Evolutionary conservation across 371 early-diverging fungal species (phyloP).

Genomic region (Mortierella sp.): DNA sequence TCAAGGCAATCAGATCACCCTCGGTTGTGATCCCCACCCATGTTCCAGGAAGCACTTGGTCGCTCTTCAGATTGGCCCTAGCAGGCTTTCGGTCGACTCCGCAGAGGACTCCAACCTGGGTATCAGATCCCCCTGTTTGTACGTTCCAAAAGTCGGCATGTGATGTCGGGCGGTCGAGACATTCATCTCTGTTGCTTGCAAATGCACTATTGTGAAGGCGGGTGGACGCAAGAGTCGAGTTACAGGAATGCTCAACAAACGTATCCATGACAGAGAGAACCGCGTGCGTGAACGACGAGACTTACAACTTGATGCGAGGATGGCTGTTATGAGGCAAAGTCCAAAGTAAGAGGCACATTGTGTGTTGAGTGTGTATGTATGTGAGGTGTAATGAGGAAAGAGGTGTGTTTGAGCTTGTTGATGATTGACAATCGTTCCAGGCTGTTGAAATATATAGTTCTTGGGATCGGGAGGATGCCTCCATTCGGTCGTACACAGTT

Average conservation of each 20-base stretch:
- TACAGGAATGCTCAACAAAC: not conserved
- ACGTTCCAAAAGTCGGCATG: slow-evolving; percentile 61
- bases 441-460: too few relatives aligned
- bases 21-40: slow-evolving; percentile 64
- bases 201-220: slow-evolving; percentile 56
- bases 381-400: not conserved
- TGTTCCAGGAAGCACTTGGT: slow-evolving; percentile 44
- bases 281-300: not conserved
- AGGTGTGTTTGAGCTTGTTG: too few relatives aligned
- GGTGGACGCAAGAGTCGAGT: not conserved
- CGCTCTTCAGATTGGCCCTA: not conserved
- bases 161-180: slow-evolving; percentile 57
- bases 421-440: too few relatives aligned
- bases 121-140: not conserved
- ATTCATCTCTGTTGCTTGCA: slow-evolving; percentile 69
- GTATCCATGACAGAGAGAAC: too few relatives aligned
- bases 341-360: slow-evolving; percentile 68
- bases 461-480: too few relatives aligned
- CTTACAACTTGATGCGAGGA: slow-evolving; percentile 60
- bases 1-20: slow-evolving; percentile 62
- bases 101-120: slow-evolving; percentile 1
- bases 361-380: not conserved
- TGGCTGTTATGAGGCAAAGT: slow-evolving; percentile 54
- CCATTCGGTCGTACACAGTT: too few relatives aligned
- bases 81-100: slow-evolving; percentile 7